Conservation (phyloP, 2,329 filamentous ascomycete genomes). For the Fusarium transvaalense region DNA sequence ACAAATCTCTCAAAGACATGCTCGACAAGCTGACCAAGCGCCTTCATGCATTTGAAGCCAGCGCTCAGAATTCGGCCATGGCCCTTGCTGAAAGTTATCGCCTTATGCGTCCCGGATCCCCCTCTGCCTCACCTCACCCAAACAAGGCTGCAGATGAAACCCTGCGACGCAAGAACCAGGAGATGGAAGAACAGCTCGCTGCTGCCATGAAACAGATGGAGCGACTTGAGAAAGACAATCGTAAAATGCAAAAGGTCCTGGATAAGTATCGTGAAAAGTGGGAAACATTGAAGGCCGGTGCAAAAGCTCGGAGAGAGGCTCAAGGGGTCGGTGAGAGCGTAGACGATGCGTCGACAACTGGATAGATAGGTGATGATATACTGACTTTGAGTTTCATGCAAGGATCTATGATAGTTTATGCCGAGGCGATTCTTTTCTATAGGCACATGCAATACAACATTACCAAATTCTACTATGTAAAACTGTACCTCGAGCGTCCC, state of each 20-base stretch:
- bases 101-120: slow-evolving; percentile 70
- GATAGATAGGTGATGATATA: slow-evolving; percentile 22
- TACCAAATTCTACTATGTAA: neutral
- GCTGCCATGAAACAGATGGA: slow-evolving; percentile 71
- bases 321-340: slow-evolving; percentile 53
- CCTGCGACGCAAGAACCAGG: slow-evolving; percentile 65
- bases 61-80: slow-evolving; percentile 87
- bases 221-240: slow-evolving; percentile 72
- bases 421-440: slow-evolving; percentile 15
- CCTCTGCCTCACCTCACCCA: slow-evolving; percentile 52
- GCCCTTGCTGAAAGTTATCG: slow-evolving; percentile 86
- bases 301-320: slow-evolving; percentile 66
- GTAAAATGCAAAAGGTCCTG: slow-evolving; percentile 67
- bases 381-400: neutral
- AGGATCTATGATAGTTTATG: neutral
- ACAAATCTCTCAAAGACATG: slow-evolving; percentile 84
- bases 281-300: slow-evolving; percentile 71
- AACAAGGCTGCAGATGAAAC: slow-evolving; percentile 51
- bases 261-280: slow-evolving; percentile 71
- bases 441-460: neutral
- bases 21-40: slow-evolving; percentile 88
- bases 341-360: slow-evolving; percentile 51
- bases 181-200: slow-evolving; percentile 76
- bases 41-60: slow-evolving; percentile 93
- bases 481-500: neutral